Evolutionary conservation across 169 alveolate species (phyloP), one percentile per base, ranked within the genome.

Genomic region (Plasmodium gonderi): DNA sequence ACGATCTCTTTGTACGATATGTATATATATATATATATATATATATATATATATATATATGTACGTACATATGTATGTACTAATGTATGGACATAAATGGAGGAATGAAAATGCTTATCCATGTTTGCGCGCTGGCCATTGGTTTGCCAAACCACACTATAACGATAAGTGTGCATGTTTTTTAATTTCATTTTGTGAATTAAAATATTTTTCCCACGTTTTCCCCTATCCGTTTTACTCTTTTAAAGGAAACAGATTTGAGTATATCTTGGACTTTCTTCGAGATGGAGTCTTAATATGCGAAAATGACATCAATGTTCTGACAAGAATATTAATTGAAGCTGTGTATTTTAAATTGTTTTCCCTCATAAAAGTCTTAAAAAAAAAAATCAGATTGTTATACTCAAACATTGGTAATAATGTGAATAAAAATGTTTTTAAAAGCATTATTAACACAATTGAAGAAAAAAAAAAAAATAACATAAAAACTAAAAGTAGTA

Each of bases 321-420:
- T 83, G 64, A 83, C 92, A 40, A 69, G 67, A 36, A 83, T 83
- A 69, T 31, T 83, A 69, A 83, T 83, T 11, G 92, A 83, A 83
- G 92, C 92, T n/a, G 64, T 83, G 42, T 83, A 83, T 76, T 83
- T 83, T 42, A 83, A 83, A 51, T 83, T 83, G 60, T 83, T 49
- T 72, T 44, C 81, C 65, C 77, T 83, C 54, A 74, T 83, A 29
- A 83, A 72, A 74, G 64, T 83, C 23, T 69, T 83, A 69, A 83
- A 72, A 51, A 83, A 83, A 36, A 83, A 83, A 74, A 83, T 83
- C 42, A 14, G 38, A 33, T 47, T 83, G 14, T 72, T 83, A 76
- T 69, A 83, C 64, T 83, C 83, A 29, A 83, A 69, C 45, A 83
- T 83, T 38, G 82, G 44, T 51, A 83, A 17, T 47, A 83, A 33